Evolutionary conservation across 2,329 filamentous ascomycete genomes (phyloP), one percentile per base, ranked within the genome.

Genomic region (Fusarium oxysporum): DNA sequence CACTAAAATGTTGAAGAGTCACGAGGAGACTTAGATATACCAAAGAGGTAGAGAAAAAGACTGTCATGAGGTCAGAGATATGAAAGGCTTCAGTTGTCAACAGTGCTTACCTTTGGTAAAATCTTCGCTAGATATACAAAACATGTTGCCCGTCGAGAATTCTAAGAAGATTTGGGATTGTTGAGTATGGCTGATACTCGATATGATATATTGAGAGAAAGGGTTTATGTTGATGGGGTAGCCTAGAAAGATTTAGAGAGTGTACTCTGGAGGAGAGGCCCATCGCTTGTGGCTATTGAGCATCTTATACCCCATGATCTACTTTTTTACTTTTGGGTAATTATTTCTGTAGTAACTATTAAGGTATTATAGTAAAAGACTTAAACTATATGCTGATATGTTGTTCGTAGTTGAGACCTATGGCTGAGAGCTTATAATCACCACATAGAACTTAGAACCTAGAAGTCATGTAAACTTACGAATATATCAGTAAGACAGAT

Each of bases 21-120:
- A 62, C 28, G 1, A 37, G 8, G 7, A 62, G 13, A 33, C 51
- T 58, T 4, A 62, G 51, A 17, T 58, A 33, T 19, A 28, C 33
- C 40, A 58, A 17, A 17, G 41, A 62, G 14, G 17, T 19, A 23
- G 48, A 58, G 33, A 58, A 58, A 35, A 62, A 38, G 9, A 2
- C 51, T 47, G 35, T 7, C 1, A 35, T 14, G 21, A 32, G 33
- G n/a, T 62, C n/a, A 44, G 38, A 44, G 35, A 19, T 17, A 16
- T 32, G 4, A 8, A n/a, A 14, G 28, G 12, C 19, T 16, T 12
- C 6, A 38, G 11, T 32, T n/a, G 11, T 28, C 13, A 21, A 19
- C 11, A 28, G 12, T 19, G 32, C 51, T 45, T 6, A 21, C 41
- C 11, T 21, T 32, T 33, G 17, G 16, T 37, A 28, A 45, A 35